Conservation (phyloP, 208 protist genomes). For the Wallacemonas rigidus region DNA sequence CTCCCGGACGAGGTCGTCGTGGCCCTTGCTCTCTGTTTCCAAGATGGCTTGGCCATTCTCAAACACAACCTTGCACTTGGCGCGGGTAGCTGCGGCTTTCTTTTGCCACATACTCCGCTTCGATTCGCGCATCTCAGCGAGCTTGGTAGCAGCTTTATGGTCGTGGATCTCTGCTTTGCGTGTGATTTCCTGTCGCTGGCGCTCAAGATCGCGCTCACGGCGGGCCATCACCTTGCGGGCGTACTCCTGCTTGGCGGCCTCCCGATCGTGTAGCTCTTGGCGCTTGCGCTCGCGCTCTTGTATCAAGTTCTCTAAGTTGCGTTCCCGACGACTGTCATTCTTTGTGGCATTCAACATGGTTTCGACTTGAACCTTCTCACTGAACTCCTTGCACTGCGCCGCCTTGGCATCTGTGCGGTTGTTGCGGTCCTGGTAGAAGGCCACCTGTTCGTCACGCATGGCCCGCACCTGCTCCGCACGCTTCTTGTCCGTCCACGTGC, state of each 20-base stretch:
- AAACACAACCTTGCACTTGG: slow-evolving; percentile 41
- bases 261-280: slow-evolving; percentile 52
- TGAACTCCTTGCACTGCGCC: slow-evolving; percentile 39
- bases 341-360: slow-evolving; percentile 41
- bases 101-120: slow-evolving; percentile 36
- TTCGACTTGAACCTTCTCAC: slow-evolving; percentile 37
- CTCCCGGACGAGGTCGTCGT: slow-evolving; percentile 50
- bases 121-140: slow-evolving; percentile 41
- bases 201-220: slow-evolving; percentile 31
- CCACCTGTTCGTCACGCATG: slow-evolving; percentile 41
- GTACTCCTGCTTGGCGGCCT: slow-evolving; percentile 41
- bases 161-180: slow-evolving; percentile 31
- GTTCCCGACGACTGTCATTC: slow-evolving; percentile 46
- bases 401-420: slow-evolving; percentile 42
- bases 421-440: slow-evolving; percentile 65
- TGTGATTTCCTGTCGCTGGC: slow-evolving; percentile 35
- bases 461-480: slow-evolving; percentile 41
- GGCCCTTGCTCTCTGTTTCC: slow-evolving; percentile 42
- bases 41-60: slow-evolving; percentile 48
- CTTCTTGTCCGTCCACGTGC: slow-evolving; percentile 52
- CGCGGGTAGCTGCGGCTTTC: slow-evolving; percentile 39
- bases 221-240: slow-evolving; percentile 31
- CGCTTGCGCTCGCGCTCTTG: slow-evolving; percentile 42
- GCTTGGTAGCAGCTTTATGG: slow-evolving; percentile 53
- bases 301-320: slow-evolving; percentile 44